phyloP scores from a whole-genome alignment of 441 rosid species.

The Eutrema salsugineum region DNA sequence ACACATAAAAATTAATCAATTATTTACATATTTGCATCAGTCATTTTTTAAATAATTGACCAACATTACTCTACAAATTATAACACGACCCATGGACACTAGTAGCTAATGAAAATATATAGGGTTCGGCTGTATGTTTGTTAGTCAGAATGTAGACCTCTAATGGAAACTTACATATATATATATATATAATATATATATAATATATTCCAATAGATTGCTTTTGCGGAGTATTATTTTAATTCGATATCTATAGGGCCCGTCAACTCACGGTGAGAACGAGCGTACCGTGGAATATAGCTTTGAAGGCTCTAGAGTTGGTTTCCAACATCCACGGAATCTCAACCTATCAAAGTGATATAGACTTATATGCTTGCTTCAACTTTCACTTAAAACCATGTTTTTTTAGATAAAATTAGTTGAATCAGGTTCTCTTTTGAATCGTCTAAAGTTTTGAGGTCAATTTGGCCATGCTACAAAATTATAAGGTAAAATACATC shows the following conservation, averaged over 20 bases:
- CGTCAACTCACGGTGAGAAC: not conserved
- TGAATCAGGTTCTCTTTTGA: not conserved
- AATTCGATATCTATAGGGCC: not conserved
- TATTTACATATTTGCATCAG: too few relatives aligned
- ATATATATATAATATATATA: not conserved
- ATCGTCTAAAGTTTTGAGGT: not conserved
- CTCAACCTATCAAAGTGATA: conserved; percentile 20
- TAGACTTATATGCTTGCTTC: not conserved
- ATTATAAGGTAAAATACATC: not conserved
- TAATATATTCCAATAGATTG: not conserved
- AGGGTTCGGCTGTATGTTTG: too few relatives aligned
- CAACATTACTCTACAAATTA: too few relatives aligned
- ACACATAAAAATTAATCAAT: too few relatives aligned
- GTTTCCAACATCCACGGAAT: conserved; percentile 21
- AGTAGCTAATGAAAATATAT: too few relatives aligned
- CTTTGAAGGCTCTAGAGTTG: conserved; percentile 17
- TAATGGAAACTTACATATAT: too few relatives aligned
- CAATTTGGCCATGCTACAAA: not conserved
- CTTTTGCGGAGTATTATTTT: not conserved
- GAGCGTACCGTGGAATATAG: conserved; percentile 13
- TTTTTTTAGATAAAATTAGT: not conserved
- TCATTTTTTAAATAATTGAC: too few relatives aligned
- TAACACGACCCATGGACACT: too few relatives aligned
- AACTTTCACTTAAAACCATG: conserved; percentile 18
- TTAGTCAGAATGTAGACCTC: too few relatives aligned